These are phyloP conservation scores for Amoebophrya sp. DNA, from an alignment of 169 alveolate genomes.

Conservation along the genomic window DNA sequence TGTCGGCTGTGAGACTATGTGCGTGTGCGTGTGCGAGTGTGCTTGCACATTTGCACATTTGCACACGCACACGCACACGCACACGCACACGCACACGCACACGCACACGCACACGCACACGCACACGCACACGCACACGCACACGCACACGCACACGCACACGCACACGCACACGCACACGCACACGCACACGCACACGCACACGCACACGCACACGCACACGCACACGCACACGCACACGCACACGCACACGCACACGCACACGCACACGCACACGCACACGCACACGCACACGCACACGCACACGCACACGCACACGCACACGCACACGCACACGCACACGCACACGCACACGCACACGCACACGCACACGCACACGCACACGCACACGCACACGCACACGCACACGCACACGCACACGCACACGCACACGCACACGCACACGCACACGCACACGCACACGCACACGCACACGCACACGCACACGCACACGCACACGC, in stretches of 20 bases:
- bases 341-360: not conserved
- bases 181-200: slow-evolving; percentile 31
- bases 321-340: slow-evolving; percentile 20
- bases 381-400: not conserved
- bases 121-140: slow-evolving; percentile 32
- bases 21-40: no score
- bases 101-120: slow-evolving; percentile 30
- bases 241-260: slow-evolving; percentile 29
- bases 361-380: not conserved
- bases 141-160: slow-evolving; percentile 33
- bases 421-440: not conserved
- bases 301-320: slow-evolving; percentile 24
- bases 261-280: slow-evolving; percentile 32
- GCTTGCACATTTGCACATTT: no score
- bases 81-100: slow-evolving; percentile 29
- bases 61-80: slow-evolving; percentile 30
- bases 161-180: slow-evolving; percentile 31
- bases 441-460: not conserved
- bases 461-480: not conserved
- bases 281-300: slow-evolving; percentile 29
- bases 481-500: not conserved
- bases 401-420: not conserved
- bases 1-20: no score
- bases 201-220: slow-evolving; percentile 32
- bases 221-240: slow-evolving; percentile 29